Evolutionary conservation across 169 alveolate genomes (phyloP), one percentile per base, ranked within the genome.

Genomic region (Plasmodium blacklocki): DNA sequence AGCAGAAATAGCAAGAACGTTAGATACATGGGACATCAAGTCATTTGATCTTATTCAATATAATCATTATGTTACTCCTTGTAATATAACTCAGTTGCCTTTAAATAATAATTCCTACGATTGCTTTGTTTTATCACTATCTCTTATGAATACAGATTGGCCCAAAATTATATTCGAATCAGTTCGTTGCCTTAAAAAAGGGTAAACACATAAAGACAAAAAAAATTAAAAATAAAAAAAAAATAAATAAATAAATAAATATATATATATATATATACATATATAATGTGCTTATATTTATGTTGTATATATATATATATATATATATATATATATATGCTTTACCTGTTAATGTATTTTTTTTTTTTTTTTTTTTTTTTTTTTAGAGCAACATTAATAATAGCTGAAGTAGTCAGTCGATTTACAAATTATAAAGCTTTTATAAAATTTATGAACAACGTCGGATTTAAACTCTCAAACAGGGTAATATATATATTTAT

Each of bases 1-100:
- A 56, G 96, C 96, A 8, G 60, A 70, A 62, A 92, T 93, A 50
- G 96, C 96, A 23, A 76, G 89, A 70, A 59, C 78, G 2, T 59
- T 76, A 43, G 19, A 19, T 8, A 78, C 56, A n/a, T 76, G 89
- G 89, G 49, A 32, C 1, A 71, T 76, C 14, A 66, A n/a, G 14
- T 76, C 89, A 18, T 76, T 64, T 23, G 89, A 76, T 43, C 63
- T 76, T 62, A 76, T 76, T 76, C 45, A 76, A 45, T 68, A 49
- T 68, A 76, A 76, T 76, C 47, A 76, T 29, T 71, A 76, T 54
- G 78, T 76, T 18, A 76, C 78, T 0, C 62, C 49, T 64, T 76
- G 89, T 64, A 76, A 76, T 71, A 76, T 76, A 76, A 76, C 89
- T 2, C 49, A 76, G 18, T 66, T 76, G 26, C 78, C 71, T 11